These are phyloP conservation scores for Ploettnerulaceae sp. DNA, from an alignment of 2,329 filamentous ascomycete genomes.

Conservation along the genomic window DNA sequence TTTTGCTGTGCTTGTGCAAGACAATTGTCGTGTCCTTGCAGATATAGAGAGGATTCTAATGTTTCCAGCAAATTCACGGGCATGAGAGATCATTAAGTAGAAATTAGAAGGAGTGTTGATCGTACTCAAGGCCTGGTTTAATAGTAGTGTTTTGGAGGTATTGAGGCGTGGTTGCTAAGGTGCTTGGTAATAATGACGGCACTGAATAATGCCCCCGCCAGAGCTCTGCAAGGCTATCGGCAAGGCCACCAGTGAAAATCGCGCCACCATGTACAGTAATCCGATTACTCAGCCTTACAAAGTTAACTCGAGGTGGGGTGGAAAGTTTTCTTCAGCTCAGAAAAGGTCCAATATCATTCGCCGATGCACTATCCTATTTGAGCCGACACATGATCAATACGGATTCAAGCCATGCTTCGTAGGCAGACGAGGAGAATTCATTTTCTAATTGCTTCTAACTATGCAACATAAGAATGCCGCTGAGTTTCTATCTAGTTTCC, in stretches of 20 bases:
- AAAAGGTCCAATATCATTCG: no score
- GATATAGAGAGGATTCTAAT: neutral
- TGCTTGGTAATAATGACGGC: constrained; percentile 24
- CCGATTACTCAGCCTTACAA: constrained; percentile 16
- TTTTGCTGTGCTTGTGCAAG: constrained; percentile 13
- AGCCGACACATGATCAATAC: neutral
- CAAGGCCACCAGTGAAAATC: no score
- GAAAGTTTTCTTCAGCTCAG: no score
- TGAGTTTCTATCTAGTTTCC: constrained; percentile 13
- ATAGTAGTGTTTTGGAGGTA: no score
- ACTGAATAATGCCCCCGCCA: no score
- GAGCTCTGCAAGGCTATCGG: constrained; percentile 6
- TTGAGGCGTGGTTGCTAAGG: constrained; percentile 1
- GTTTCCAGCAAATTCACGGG: neutral
- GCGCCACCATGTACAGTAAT: no score
- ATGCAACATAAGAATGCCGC: constrained; percentile 1
- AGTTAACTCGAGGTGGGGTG: neutral
- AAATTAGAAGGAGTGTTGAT: neutral
- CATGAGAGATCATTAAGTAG: constrained; percentile 19
- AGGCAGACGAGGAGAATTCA: neutral
- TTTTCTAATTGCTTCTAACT: constrained; percentile 9
- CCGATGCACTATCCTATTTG: neutral
- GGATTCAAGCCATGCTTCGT: no score
- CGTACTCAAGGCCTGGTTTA: neutral
- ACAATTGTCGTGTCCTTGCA: constrained; percentile 1